Percentiles rank a stretch among this genome's conserved stretches.
Evolutionary conservation across 176 grass and related monocot species (phyloP).

Genomic region (Juncus effusus): DNA sequence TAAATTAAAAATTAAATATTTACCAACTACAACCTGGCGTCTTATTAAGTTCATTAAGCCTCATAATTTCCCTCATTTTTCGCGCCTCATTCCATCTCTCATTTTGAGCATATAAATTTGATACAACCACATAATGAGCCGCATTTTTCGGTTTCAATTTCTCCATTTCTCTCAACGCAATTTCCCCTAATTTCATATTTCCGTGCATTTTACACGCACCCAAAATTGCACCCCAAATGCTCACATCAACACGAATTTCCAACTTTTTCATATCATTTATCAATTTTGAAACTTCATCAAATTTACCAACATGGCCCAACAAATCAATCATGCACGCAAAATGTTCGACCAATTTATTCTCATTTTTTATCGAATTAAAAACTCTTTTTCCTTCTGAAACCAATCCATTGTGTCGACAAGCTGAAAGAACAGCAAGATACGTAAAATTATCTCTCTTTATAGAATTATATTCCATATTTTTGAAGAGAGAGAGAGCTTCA

Average conservation of each 20-base stretch:
- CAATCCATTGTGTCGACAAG: conserved; percentile 73
- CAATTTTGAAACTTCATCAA: conserved; percentile 59
- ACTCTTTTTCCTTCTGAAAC: conserved; percentile 50
- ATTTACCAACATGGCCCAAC: conserved; percentile 60
- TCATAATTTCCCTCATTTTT: conserved; percentile 60
- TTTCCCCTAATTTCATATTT: conserved; percentile 57
- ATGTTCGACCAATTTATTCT: conserved; percentile 49
- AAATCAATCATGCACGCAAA: conserved; percentile 92
- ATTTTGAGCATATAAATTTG: conserved; percentile 70
- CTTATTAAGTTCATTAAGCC: conserved; percentile 50
- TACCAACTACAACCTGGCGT: conserved; percentile 63
- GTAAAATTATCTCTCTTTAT: conserved; percentile 59
- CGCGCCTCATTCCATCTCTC: conserved; percentile 62
- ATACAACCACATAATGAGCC: conserved; percentile 67
- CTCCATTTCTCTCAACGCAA: conserved; percentile 51
- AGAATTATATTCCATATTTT: conserved; percentile 38
- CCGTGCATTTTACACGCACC: conserved; percentile 72
- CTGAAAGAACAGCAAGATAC: conserved; percentile 65
- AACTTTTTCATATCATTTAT: conserved; percentile 70
- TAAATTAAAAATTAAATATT: background rate
- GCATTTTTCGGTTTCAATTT: conserved; percentile 49
- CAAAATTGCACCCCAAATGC: conserved; percentile 82
- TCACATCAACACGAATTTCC: conserved; percentile 50
- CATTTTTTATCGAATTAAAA: conserved; percentile 51
- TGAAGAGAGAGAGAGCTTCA: conserved; percentile 63